Conservation (phyloP, 768 basidiomycete species). For the Nevesoporus exiguus region DNA sequence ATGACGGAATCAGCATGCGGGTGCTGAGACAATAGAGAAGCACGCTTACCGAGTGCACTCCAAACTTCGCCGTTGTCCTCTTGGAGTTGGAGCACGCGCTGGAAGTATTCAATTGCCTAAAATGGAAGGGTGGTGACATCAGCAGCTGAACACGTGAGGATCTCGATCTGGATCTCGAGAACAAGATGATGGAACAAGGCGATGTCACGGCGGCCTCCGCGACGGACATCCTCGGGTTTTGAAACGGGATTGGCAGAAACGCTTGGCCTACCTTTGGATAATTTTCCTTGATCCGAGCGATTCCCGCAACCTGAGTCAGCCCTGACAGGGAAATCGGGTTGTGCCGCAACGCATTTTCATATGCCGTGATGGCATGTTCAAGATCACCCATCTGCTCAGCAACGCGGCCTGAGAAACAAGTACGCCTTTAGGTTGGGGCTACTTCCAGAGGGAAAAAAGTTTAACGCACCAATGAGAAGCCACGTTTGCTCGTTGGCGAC, state of each 20-base stretch:
- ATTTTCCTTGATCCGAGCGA: conserved; percentile 96
- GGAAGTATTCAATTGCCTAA: conserved; percentile 95
- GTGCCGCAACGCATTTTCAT: conserved; percentile 94
- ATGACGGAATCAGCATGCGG: conserved; percentile 14
- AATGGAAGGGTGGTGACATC: conserved; percentile 30
- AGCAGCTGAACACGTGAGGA: conserved; percentile 30
- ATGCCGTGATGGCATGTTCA: conserved; percentile 88
- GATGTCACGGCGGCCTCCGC: conserved; percentile 22
- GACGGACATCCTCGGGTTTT: conserved; percentile 34
- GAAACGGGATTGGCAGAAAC: conserved; percentile 30
- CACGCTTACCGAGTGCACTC: conserved; percentile 80
- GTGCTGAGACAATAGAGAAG: conserved; percentile 17
- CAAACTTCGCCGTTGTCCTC: conserved; percentile 99
- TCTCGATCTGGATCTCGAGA: conserved; percentile 26
- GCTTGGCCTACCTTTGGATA: conserved; percentile 75
- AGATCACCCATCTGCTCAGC: conserved; percentile 95
- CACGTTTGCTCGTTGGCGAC: conserved; percentile 92
- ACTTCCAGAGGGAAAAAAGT: neutral
- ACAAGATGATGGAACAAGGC: conserved; percentile 16
- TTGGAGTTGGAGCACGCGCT: conserved; percentile 83
- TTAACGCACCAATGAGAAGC: conserved; percentile 75
- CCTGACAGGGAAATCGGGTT: conserved; percentile 89
- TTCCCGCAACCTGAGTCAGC: conserved; percentile 91
- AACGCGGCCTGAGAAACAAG: conserved; percentile 67
- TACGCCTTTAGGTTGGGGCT: conserved; percentile 14